These are phyloP conservation scores for Pythium diclinum DNA, from an alignment of 352 stramenopile species.

Conservation along the genomic window DNA sequence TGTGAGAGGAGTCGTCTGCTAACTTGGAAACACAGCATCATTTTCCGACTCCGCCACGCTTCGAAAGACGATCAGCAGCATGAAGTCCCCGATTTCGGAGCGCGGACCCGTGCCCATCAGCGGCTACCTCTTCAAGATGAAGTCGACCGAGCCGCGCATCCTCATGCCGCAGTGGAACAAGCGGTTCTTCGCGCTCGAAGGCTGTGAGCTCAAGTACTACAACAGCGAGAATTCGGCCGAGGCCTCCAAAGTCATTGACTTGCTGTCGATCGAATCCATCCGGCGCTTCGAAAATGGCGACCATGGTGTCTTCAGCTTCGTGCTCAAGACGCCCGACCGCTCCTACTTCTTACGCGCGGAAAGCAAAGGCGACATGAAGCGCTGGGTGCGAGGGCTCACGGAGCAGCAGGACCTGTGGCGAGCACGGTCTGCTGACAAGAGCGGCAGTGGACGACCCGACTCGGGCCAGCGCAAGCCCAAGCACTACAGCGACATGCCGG, in stretches of 20 bases:
- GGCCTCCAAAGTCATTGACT: constrained; percentile 68
- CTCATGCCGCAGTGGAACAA: constrained; percentile 81
- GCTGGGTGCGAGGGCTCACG: constrained; percentile 75
- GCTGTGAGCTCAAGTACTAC: constrained; percentile 80
- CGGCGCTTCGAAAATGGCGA: constrained; percentile 81
- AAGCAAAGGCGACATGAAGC: constrained; percentile 86
- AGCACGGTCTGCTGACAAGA: constrained; percentile 38
- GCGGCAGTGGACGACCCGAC: constrained; percentile 24
- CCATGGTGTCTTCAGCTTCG: constrained; percentile 77
- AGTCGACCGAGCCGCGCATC: constrained; percentile 49
- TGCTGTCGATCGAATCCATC: constrained; percentile 74
- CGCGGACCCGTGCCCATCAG: constrained; percentile 71
- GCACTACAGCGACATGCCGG: constrained; percentile 69
- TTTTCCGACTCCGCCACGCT: background rate
- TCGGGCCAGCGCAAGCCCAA: constrained; percentile 49
- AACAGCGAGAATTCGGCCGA: constrained; percentile 51
- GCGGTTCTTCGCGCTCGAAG: constrained; percentile 77
- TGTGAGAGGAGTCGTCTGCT: constrained; percentile 1
- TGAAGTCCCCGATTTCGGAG: constrained; percentile 48
- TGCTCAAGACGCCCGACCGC: constrained; percentile 69
- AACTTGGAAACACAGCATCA: background rate
- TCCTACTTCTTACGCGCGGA: constrained; percentile 82
- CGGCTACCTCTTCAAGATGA: constrained; percentile 85
- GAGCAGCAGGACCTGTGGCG: constrained; percentile 84
- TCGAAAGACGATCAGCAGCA: constrained; percentile 11